Conservation (phyloP, 2,329 filamentous ascomycete genomes). For the Lasiodiplodia citricola region DNA sequence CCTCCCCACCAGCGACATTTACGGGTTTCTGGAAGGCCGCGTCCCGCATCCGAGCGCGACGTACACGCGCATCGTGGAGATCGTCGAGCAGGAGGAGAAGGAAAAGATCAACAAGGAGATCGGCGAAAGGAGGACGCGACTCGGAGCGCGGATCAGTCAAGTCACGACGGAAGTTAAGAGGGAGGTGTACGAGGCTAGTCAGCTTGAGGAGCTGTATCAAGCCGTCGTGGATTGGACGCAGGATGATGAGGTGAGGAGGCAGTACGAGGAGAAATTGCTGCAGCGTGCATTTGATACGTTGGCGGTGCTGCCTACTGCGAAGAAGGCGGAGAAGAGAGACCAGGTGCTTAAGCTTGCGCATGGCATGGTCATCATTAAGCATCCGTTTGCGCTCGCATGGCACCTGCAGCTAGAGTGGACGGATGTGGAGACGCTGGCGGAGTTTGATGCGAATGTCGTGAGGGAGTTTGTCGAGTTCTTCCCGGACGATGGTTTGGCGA, state of each 20-base stretch:
- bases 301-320: constrained; percentile 67
- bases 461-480: constrained; percentile 84
- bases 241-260: constrained; percentile 82
- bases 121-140: constrained; percentile 81
- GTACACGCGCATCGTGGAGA: constrained; percentile 81
- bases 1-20: constrained; percentile 81
- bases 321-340: constrained; percentile 73
- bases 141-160: constrained; percentile 82
- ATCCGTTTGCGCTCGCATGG: constrained; percentile 90
- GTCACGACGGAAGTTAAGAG: constrained; percentile 87
- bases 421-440: constrained; percentile 65
- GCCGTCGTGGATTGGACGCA: constrained; percentile 87
- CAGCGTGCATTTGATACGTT: constrained; percentile 81
- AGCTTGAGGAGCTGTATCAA: constrained; percentile 79
- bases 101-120: constrained; percentile 89
- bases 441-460: constrained; percentile 79
- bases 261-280: constrained; percentile 89
- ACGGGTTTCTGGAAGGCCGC: constrained; percentile 80
- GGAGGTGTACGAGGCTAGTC: constrained; percentile 78
- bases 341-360: constrained; percentile 78
- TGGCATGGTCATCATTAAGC: constrained; percentile 96
- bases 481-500: constrained; percentile 79
- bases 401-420: constrained; percentile 88
- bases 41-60: constrained; percentile 79
- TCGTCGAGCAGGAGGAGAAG: constrained; percentile 84